phyloP scores from a whole-genome alignment of 2,329 filamentous ascomycete species.

The Celoporthe dispersa region DNA sequence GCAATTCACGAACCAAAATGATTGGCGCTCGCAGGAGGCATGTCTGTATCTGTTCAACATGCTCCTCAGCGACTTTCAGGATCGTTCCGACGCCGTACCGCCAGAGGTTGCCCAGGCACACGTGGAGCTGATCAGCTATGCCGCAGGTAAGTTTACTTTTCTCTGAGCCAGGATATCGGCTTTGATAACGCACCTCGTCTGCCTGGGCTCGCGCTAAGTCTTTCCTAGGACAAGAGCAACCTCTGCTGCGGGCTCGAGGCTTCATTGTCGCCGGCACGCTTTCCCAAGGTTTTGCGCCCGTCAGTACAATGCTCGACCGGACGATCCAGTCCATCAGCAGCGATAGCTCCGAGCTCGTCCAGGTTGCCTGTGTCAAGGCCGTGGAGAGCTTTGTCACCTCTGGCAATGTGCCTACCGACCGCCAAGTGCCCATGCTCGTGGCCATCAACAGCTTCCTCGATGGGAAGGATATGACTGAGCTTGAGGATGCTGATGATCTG shows the following conservation, averaged over 20 bases:
- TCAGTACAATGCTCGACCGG: slow-evolving; percentile 68
- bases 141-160: slow-evolving; percentile 59
- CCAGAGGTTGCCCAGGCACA: slow-evolving; percentile 73
- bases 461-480: slow-evolving; percentile 78
- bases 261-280: slow-evolving; percentile 85
- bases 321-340: slow-evolving; percentile 75
- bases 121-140: slow-evolving; percentile 78
- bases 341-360: slow-evolving; percentile 85
- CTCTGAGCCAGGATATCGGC: too few relatives aligned
- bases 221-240: slow-evolving; percentile 56
- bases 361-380: slow-evolving; percentile 88
- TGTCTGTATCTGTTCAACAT: slow-evolving; percentile 85
- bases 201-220: background rate
- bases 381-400: slow-evolving; percentile 69
- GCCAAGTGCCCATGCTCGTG: slow-evolving; percentile 65
- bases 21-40: slow-evolving; percentile 74
- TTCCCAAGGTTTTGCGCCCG: slow-evolving; percentile 68
- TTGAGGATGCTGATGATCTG: slow-evolving; percentile 88
- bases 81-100: slow-evolving; percentile 73
- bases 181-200: background rate
- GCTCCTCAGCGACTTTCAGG: slow-evolving; percentile 80
- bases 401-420: slow-evolving; percentile 54
- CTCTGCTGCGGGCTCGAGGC: slow-evolving; percentile 82
- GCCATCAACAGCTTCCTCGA: slow-evolving; percentile 76
- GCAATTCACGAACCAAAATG: slow-evolving; percentile 65